Base-by-base conservation (phyloP, 768 basidiomycete species). In the Leucogyrophana mollusca region DNA sequence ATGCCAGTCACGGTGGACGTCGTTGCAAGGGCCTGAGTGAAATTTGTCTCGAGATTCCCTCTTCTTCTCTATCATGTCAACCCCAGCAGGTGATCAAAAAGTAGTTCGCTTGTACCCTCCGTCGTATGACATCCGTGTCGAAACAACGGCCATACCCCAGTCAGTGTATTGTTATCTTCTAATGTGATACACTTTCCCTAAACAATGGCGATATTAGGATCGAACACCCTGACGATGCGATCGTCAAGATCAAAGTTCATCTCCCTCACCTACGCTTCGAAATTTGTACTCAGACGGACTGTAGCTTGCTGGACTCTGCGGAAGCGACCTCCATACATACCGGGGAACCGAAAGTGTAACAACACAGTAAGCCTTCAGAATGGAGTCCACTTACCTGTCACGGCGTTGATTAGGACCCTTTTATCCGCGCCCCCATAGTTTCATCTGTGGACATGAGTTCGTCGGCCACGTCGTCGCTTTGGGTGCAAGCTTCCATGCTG, bases 321-420 rank as follows among this genome's bases (percentile, higher is more conserved):
- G 82, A 67, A 86, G 85, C 51, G 87, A 90, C 68, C 68, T 88
- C 16, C 89, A 90, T 52, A 59, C 82, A 24, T 91, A 90, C 60
- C 74, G 88, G 37, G 86, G 85, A 1, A 79, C 82, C 41, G 78
- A 70, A 41, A 72, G 68, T 3, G 64, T 79, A 23, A 64, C 71
- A 30, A 69, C 77, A 58, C 69, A 75, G 86, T 85, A 55, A 54
- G 81, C 43, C 33, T 17, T n/a, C n/a, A n/a, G n/a, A n/a, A n/a
- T n/a, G n/a, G n/a, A n/a, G n/a, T n/a, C n/a, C n/a, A n/a, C n/a
- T n/a, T n/a, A n/a, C n/a, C n/a, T n/a, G n/a, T n/a, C n/a, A n/a
- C n/a, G n/a, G n/a, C n/a, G n/a, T n/a, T n/a, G n/a, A n/a, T n/a
- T n/a, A n/a, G n/a, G n/a, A n/a, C n/a, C 40, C 46, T 11, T 42